Evolutionary conservation across 352 stramenopile species (phyloP), one percentile per base, ranked within the genome.

Genomic region (Thalassiosira pacifica): DNA sequence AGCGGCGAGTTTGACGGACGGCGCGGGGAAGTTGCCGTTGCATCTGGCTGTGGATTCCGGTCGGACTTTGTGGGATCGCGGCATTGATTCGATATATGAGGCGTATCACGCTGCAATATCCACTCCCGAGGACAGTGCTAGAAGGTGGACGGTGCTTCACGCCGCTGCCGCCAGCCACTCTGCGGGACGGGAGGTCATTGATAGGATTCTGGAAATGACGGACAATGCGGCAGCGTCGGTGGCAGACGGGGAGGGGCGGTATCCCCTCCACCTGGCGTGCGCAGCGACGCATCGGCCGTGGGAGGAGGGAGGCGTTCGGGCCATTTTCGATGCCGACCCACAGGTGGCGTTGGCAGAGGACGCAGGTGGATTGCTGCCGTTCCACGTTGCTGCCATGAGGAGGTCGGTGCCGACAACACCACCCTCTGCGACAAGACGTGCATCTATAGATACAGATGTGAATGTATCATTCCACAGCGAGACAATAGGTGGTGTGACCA

Each of bases 261-360:
- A 80, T 81, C 88, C 91, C 4, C 65, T 95, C 19, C 91, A 95
- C 76, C 73, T 92, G 31, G 89, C 88, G 24, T 94, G 89, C 77
- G 60, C 61, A 24, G 61, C 82, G 2, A 83, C n/a, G n/a, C n/a
- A 85, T n/a, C 87, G 85, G 27, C 76, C 60, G 52, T 93, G 89
- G 89, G 77, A 85, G 60, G 71, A 85, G 26, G 79, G 73, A 42
- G 88, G 90, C 4, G 26, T 94, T 0, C 69, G 78, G 16, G 26
- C 53, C 2, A 76, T 93, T 32, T 93, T 94, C 75, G 68, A 88
- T 55, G 90, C 88, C 13, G 83, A 94, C 73, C 84, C 90, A 11
- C 81, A 72, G n/a, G 83, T 83, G 1, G 76, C 89, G 42, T 9
- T 76, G 27, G 34, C 40, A 19, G 66, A 75, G 68, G 86, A 94